These are phyloP conservation scores for Cercophora samala DNA, from an alignment of 495 filamentous ascomycete genomes.

Conservation along the genomic window DNA sequence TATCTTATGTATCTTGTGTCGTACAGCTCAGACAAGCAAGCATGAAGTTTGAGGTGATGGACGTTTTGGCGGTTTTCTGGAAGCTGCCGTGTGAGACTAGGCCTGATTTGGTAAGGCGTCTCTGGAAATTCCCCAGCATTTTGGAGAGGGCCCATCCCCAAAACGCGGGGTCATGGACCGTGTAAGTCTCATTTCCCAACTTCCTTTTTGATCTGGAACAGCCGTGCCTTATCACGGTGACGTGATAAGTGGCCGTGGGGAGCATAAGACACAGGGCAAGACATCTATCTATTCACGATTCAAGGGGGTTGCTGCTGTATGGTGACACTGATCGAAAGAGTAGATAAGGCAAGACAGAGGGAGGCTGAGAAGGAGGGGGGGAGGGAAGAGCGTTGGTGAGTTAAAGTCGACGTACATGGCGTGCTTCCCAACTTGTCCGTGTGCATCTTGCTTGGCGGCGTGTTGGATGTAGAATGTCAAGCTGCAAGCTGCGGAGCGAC, in stretches of 20 bases:
- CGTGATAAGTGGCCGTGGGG: not conserved
- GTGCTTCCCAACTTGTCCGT: not conserved
- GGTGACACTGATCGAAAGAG: not conserved
- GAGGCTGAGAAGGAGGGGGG: not conserved
- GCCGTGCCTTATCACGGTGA: not conserved
- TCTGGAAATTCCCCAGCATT: no score
- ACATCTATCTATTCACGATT: no score
- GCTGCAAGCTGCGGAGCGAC: constrained; percentile 1
- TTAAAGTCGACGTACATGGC: not conserved
- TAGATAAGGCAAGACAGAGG: not conserved
- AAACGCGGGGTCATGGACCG: no score
- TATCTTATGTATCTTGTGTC: no score
- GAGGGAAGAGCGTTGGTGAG: not conserved
- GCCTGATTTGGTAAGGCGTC: no score
- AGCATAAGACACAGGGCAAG: not conserved
- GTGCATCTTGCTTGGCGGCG: not conserved
- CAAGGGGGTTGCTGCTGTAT: no score
- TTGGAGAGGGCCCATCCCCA: no score
- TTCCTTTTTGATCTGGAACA: not conserved
- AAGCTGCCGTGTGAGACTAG: no score
- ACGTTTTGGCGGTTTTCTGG: no score
- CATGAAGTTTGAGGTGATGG: no score
- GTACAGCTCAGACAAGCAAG: no score
- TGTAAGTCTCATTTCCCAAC: not conserved
- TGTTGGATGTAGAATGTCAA: constrained; percentile 1